Conservation (phyloP, 805 yeast species). For the Saccharomycopsis capsularis region DNA sequence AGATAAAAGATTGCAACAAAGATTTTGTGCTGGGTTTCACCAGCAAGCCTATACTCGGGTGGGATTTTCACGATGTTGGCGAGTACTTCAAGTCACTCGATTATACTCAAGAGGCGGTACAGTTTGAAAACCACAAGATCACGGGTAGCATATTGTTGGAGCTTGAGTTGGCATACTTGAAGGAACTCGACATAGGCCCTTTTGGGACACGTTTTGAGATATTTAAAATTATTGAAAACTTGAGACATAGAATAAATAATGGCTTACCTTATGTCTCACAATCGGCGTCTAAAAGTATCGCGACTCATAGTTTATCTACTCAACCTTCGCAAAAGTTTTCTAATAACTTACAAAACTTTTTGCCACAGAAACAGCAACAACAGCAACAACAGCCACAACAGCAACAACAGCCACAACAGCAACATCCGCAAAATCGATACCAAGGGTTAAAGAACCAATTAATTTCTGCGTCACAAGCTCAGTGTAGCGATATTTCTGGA, state of each 20-base stretch:
- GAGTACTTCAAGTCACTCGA: constrained; percentile 67
- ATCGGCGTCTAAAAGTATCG: too few relatives aligned
- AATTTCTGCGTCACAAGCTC: background rate
- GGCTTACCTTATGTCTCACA: background rate
- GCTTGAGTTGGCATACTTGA: constrained; percentile 76
- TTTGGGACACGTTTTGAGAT: constrained; percentile 95
- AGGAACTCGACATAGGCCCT: constrained; percentile 84
- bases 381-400: background rate
- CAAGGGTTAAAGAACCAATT: too few relatives aligned
- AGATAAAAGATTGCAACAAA: constrained; percentile 4
- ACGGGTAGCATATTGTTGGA: constrained; percentile 82
- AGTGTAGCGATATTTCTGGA: too few relatives aligned
- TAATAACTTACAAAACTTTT: background rate
- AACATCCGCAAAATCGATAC: background rate
- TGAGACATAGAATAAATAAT: constrained; percentile 29
- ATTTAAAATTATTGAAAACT: constrained; percentile 76
- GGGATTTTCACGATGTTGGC: constrained; percentile 87
- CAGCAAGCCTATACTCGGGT: constrained; percentile 29
- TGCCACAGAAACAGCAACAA: background rate
- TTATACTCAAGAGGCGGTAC: constrained; percentile 64
- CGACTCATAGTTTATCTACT: too few relatives aligned
- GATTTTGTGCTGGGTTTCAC: constrained; percentile 17
- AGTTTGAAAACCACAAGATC: constrained; percentile 81
- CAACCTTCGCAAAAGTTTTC: background rate
- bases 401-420: background rate